Conservation (phyloP, 1,284 basidiomycete species). For the Ustilago lituana region DNA sequence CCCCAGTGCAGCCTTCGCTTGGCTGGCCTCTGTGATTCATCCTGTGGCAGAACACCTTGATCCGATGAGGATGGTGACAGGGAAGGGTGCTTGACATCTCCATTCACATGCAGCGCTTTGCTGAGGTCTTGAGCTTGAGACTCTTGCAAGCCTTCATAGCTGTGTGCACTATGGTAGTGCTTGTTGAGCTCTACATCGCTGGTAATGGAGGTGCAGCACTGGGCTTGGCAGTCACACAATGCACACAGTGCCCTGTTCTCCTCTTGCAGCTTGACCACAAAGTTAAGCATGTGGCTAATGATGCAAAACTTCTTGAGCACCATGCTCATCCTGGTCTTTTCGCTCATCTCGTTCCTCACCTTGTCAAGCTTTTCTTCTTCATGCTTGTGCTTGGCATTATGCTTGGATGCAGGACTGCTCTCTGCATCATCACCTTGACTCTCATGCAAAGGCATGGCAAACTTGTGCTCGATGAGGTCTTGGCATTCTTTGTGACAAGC, state of each 20-base stretch:
- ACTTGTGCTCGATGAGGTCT: conserved; percentile 52
- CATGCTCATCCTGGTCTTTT: conserved; percentile 47
- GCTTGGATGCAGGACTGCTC: conserved; percentile 3
- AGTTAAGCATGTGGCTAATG: conserved; percentile 61
- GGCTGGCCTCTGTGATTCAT: conserved; percentile 3
- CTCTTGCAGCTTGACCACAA: conserved; percentile 40
- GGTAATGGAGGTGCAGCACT: conserved; percentile 7
- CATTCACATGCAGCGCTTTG: background rate
- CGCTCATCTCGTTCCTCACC: conserved; percentile 31
- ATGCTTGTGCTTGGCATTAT: conserved; percentile 18
- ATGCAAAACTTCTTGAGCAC: conserved; percentile 66
- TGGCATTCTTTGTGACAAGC: conserved; percentile 62
- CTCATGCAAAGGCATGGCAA: conserved; percentile 6
- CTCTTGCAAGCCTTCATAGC: conserved; percentile 2
- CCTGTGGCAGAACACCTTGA: background rate
- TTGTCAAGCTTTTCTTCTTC: conserved; percentile 33
- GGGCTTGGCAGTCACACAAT: conserved; percentile 32
- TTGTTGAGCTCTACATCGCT: conserved; percentile 27
- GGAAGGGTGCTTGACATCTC: background rate
- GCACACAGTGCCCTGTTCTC: conserved; percentile 40
- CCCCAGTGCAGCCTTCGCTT: conserved; percentile 53
- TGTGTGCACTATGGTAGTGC: conserved; percentile 32
- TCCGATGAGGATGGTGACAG: conserved; percentile 11
- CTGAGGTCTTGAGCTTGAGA: background rate
- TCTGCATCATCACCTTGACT: conserved; percentile 8